Evolutionary conservation across 1,139 yeast species (phyloP).

Genomic region (Tardiomyces blankii): DNA sequence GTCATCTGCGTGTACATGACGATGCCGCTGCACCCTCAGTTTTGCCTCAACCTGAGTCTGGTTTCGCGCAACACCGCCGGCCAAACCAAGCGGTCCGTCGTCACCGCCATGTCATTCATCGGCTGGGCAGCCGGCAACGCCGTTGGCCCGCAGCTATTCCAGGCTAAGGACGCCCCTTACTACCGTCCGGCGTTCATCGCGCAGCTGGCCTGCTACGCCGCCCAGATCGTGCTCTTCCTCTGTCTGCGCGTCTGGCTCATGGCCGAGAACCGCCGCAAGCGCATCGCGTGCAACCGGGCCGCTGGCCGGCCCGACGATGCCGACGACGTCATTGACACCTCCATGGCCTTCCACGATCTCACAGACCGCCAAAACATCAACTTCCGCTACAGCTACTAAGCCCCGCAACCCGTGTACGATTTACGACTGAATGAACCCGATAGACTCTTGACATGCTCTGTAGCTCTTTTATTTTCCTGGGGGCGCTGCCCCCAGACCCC

Average conservation of each 20-base stretch:
- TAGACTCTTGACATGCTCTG: too few relatives aligned
- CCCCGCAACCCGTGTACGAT: too few relatives aligned
- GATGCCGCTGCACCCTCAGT: background rate
- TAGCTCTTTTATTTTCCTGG: too few relatives aligned
- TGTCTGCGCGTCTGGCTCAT: background rate
- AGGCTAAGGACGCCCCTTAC: constrained; percentile 38
- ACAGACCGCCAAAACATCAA: background rate
- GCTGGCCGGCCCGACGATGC: background rate
- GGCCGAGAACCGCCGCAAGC: background rate
- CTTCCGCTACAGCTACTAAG: background rate
- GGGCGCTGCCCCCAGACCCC: too few relatives aligned
- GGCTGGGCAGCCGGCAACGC: constrained; percentile 52
- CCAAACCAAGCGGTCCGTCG: constrained; percentile 44
- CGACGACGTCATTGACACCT: background rate
- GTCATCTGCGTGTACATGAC: background rate
- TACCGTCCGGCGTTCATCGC: constrained; percentile 36
- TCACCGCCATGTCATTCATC: constrained; percentile 34
- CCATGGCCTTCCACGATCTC: background rate
- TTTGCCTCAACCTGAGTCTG: constrained; percentile 25
- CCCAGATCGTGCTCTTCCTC: background rate
- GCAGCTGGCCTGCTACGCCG: background rate
- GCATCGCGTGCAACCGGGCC: background rate
- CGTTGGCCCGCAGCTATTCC: constrained; percentile 49
- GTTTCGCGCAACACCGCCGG: constrained; percentile 50
- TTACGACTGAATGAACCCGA: too few relatives aligned